These are phyloP conservation scores for Pythium aristosporum DNA, from an alignment of 352 stramenopile genomes.

Conservation along the genomic window DNA sequence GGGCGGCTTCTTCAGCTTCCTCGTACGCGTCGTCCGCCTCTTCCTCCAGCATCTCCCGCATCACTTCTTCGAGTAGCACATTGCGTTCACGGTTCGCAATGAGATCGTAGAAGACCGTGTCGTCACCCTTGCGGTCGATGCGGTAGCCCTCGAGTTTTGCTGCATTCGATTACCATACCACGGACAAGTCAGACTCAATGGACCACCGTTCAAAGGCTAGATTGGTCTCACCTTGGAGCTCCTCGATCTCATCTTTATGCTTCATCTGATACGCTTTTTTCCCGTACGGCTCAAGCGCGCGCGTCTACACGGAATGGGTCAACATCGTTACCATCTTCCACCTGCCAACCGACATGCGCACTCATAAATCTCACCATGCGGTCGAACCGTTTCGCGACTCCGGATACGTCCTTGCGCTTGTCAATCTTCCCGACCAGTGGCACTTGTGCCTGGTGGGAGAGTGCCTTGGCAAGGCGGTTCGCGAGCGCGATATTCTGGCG, in stretches of 20 bases:
- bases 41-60: slow-evolving; percentile 57
- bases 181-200: too few species aligned
- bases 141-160: slow-evolving; percentile 14
- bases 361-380: slow-evolving; percentile 22
- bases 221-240: slow-evolving; percentile 17
- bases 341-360: not conserved
- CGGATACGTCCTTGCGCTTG: slow-evolving; percentile 24
- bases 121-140: slow-evolving; percentile 17
- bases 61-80: slow-evolving; percentile 55
- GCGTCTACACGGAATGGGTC: slow-evolving; percentile 8
- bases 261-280: slow-evolving; percentile 25
- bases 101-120: slow-evolving; percentile 22
- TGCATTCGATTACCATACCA: not conserved
- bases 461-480: slow-evolving; percentile 33
- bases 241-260: slow-evolving; percentile 28
- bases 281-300: slow-evolving; percentile 24
- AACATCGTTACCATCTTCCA: not conserved
- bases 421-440: slow-evolving; percentile 25
- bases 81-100: slow-evolving; percentile 16
- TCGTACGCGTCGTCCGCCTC: slow-evolving; percentile 58
- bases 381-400: slow-evolving; percentile 21
- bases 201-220: not conserved
- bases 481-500: slow-evolving; percentile 38
- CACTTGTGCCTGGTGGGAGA: slow-evolving; percentile 22
- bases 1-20: slow-evolving; percentile 43